Conservation (phyloP, 257 asterid species). For the Nicotiana otophora region DNA sequence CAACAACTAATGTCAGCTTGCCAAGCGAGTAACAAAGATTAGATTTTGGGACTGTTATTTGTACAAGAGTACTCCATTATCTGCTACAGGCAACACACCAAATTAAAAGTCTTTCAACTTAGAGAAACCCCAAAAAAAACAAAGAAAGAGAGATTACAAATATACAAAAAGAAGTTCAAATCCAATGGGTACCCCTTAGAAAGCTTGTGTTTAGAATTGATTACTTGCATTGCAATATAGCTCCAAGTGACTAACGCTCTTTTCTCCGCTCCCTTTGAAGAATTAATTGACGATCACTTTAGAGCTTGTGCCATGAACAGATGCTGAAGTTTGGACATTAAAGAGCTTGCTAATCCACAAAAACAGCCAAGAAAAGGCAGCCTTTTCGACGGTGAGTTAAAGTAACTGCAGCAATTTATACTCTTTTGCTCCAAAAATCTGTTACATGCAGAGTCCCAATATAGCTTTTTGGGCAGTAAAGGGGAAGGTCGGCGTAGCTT, state of each 20-base stretch:
- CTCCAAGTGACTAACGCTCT: conserved; percentile 37
- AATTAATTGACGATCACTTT: neutral
- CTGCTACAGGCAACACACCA: neutral
- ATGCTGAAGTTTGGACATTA: neutral
- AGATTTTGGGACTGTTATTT: too few species aligned
- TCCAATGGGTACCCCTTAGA: conserved; percentile 51
- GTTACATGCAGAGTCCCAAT: neutral
- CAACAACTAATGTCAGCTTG: neutral
- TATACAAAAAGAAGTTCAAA: conserved; percentile 6
- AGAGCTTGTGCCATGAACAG: neutral
- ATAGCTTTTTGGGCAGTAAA: neutral
- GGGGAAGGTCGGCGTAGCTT: neutral
- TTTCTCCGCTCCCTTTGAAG: conserved; percentile 39
- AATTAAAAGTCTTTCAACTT: neutral
- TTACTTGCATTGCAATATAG: conserved; percentile 19
- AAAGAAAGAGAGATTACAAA: neutral
- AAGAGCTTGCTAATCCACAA: neutral
- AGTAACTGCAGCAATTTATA: neutral
- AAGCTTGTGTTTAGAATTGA: conserved; percentile 43
- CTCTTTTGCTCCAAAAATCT: neutral
- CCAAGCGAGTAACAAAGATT: neutral
- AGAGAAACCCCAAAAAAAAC: neutral
- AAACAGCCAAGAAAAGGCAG: neutral
- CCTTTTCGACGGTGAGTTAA: neutral
- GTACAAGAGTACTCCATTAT: too few species aligned